These are phyloP conservation scores for Trichoderma endophyticum DNA, from an alignment of 2,329 filamentous ascomycete genomes.

Conservation along the genomic window DNA sequence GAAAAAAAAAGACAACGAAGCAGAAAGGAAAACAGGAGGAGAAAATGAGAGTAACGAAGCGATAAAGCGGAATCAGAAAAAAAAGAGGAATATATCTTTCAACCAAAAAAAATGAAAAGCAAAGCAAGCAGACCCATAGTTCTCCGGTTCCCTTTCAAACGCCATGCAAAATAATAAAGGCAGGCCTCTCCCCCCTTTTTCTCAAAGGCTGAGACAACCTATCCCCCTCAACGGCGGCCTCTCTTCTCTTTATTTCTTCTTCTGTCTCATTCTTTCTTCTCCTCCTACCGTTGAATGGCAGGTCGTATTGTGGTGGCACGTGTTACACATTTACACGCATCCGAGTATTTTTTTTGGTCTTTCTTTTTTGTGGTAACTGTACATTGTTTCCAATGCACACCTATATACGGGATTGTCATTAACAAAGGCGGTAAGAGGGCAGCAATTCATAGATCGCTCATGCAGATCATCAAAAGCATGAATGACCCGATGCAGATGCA, in stretches of 20 bases:
- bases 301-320: slow-evolving; percentile 14
- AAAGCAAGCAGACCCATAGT: slow-evolving; percentile 24
- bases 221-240: background rate
- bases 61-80: slow-evolving; percentile 19
- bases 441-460: slow-evolving; percentile 46
- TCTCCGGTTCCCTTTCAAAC: slow-evolving; percentile 29
- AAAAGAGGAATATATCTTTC: slow-evolving; percentile 23
- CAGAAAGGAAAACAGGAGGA: slow-evolving; percentile 20
- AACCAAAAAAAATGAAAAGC: slow-evolving; percentile 16
- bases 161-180: slow-evolving; percentile 31
- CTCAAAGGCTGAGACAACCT: slow-evolving; percentile 22
- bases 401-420: slow-evolving; percentile 19
- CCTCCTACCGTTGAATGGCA: slow-evolving; percentile 12
- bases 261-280: background rate
- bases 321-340: background rate
- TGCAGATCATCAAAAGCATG: slow-evolving; percentile 47
- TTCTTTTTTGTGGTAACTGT: background rate
- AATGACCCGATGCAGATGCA: slow-evolving; percentile 27
- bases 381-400: background rate
- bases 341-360: background rate
- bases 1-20: slow-evolving; percentile 24
- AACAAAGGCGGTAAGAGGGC: slow-evolving; percentile 23
- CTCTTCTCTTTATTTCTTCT: background rate
- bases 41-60: slow-evolving; percentile 23
- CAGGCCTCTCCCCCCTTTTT: slow-evolving; percentile 22